Evolutionary conservation across 176 grass and related monocot species (phyloP).

Genomic region (Aegilops umbellulata): DNA sequence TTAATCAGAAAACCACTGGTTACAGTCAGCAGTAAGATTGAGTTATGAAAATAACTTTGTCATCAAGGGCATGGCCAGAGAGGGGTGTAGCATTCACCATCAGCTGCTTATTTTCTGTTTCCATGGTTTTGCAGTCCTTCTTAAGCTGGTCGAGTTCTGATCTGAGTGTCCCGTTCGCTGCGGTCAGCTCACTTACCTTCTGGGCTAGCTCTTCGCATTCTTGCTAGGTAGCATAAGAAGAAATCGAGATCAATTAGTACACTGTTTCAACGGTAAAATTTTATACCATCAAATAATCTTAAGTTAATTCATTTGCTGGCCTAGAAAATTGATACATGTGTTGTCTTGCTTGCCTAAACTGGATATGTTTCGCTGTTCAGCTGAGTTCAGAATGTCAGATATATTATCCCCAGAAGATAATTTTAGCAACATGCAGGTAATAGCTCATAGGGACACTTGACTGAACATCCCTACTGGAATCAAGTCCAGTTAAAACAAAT

Average conservation of each 20-base stretch:
- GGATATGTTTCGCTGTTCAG: neutral
- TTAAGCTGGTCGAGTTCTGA: conserved; percentile 58
- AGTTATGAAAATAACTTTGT: neutral
- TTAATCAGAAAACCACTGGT: neutral
- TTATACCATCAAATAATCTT: neutral
- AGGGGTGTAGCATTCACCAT: conserved; percentile 31
- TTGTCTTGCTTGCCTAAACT: neutral
- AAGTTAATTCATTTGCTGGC: neutral
- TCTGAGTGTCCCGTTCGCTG: conserved; percentile 32
- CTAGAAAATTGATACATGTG: neutral
- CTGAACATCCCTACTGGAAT: neutral
- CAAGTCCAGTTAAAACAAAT: neutral
- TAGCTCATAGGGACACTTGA: neutral
- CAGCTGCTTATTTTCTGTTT: conserved; percentile 52
- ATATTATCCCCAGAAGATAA: neutral
- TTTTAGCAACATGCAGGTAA: neutral
- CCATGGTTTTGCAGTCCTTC: conserved; percentile 52
- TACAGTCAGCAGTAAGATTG: neutral
- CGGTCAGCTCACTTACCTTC: conserved; percentile 50
- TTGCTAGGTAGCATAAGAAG: conserved; percentile 49
- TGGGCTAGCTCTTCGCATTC: conserved; percentile 68
- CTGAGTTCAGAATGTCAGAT: neutral
- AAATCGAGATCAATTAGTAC: neutral
- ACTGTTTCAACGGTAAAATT: neutral
- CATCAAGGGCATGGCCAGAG: neutral